A percentile compares a stretch with the other conserved stretches of the same genome.
Evolutionary conservation across 805 yeast genomes (phyloP).

Genomic region (Sporopachydermia lactativora): DNA sequence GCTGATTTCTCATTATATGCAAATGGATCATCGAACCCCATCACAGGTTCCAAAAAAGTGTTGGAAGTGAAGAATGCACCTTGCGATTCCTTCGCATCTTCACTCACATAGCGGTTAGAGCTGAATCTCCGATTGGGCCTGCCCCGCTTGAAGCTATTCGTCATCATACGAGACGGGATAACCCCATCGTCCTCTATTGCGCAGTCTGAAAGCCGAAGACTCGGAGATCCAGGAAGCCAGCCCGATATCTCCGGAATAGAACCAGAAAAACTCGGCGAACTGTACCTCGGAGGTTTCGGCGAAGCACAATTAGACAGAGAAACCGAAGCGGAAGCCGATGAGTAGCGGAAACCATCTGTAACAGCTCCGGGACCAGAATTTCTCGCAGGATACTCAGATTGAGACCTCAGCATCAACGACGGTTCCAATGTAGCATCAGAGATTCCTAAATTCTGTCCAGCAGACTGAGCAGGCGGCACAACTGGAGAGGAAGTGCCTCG

Average conservation of each 20-base stretch:
- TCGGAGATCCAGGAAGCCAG: neutral
- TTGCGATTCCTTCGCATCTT: neutral
- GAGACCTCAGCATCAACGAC: neutral
- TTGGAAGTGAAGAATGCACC: neutral
- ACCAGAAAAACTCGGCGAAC: neutral
- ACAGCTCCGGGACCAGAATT: too few relatives aligned
- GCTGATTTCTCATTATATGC: too few relatives aligned
- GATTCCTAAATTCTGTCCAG: too few relatives aligned
- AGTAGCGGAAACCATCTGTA: neutral
- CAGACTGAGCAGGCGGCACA: too few relatives aligned
- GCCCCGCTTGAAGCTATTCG: neutral
- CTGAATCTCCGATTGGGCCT: neutral
- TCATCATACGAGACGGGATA: neutral
- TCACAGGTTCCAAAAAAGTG: neutral
- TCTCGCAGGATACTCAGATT: too few relatives aligned
- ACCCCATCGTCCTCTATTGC: neutral
- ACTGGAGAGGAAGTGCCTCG: too few relatives aligned
- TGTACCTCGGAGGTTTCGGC: slow-evolving; percentile 1
- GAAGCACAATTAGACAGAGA: neutral
- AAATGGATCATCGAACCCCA: neutral
- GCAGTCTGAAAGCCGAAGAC: neutral
- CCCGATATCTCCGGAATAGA: neutral
- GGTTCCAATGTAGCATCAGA: too few relatives aligned
- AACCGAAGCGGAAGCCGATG: neutral
- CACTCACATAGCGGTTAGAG: neutral